These are phyloP conservation scores for Skeletonema marinoi DNA, from an alignment of 108 stramenopile genomes.

Conservation along the genomic window DNA sequence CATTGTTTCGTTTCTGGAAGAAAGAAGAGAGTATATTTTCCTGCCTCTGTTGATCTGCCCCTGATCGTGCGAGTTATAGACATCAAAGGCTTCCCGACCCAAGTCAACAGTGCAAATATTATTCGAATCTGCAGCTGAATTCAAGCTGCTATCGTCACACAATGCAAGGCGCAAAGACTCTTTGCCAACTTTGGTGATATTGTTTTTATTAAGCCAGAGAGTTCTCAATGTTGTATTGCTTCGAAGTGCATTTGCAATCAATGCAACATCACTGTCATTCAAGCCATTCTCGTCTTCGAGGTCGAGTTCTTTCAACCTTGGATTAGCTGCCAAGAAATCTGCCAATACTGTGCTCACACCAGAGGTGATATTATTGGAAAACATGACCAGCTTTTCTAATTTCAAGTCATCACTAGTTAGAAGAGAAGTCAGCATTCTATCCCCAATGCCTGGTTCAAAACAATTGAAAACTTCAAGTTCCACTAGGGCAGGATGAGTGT, in stretches of 20 bases:
- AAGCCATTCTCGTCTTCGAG: neutral
- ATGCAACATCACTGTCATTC: neutral
- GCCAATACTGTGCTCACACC: neutral
- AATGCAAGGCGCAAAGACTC: neutral
- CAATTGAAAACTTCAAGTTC: neutral
- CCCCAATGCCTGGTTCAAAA: neutral
- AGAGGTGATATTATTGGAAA: neutral
- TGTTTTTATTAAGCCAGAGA: neutral
- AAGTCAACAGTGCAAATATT: neutral
- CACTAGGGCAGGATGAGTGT: neutral
- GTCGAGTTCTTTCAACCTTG: neutral
- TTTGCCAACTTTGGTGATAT: too few relatives aligned
- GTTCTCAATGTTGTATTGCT: neutral
- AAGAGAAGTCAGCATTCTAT: neutral
- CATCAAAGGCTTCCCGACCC: too few relatives aligned
- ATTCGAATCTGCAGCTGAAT: neutral
- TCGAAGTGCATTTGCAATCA: neutral
- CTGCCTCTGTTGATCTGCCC: too few relatives aligned
- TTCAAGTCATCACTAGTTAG: neutral
- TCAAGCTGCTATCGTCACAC: neutral
- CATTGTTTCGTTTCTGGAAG: too few relatives aligned
- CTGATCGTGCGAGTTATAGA: too few relatives aligned
- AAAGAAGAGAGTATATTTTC: too few relatives aligned
- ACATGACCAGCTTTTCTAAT: neutral
- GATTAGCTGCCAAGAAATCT: conserved; percentile 2